Evolutionary conservation across 352 stramenopile species (phyloP).

Genomic region (Pythium volutum): DNA sequence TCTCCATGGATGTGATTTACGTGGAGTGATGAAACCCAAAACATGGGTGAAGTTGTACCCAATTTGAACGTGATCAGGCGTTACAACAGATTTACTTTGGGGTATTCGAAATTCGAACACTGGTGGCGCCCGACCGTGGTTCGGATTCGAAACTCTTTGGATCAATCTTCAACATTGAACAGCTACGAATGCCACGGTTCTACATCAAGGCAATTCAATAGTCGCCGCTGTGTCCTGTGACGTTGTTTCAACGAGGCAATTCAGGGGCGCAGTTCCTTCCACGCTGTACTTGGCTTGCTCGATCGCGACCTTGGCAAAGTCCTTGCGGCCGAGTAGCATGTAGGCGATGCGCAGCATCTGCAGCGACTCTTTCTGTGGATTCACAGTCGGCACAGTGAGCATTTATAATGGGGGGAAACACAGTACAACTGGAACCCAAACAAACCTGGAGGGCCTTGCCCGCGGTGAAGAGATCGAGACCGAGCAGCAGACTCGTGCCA

Average conservation of each 20-base stretch:
- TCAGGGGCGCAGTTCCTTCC: conserved; percentile 1
- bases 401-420: too few species aligned
- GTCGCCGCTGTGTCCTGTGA: neutral
- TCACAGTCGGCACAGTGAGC: neutral
- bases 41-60: neutral
- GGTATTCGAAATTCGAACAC: conserved; percentile 8
- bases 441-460: conserved; percentile 37
- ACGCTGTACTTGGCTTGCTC: conserved; percentile 35
- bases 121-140: neutral
- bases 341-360: conserved; percentile 49
- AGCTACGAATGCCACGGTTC: neutral
- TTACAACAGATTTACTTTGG: conserved; percentile 16
- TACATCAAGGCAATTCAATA: conserved; percentile 5
- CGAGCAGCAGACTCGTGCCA: conserved; percentile 55
- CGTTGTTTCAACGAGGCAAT: conserved; percentile 14
- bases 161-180: conserved; percentile 12
- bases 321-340: conserved; percentile 42
- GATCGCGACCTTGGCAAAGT: conserved; percentile 41
- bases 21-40: neutral
- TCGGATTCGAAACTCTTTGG: conserved; percentile 9
- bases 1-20: neutral
- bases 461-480: conserved; percentile 55
- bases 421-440: too few species aligned
- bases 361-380: conserved; percentile 41
- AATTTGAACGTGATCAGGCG: neutral